A percentile compares a stretch with the other conserved stretches of the same genome.
Conservation (phyloP, 179 eudicot genomes). For the Silene vulgaris region DNA sequence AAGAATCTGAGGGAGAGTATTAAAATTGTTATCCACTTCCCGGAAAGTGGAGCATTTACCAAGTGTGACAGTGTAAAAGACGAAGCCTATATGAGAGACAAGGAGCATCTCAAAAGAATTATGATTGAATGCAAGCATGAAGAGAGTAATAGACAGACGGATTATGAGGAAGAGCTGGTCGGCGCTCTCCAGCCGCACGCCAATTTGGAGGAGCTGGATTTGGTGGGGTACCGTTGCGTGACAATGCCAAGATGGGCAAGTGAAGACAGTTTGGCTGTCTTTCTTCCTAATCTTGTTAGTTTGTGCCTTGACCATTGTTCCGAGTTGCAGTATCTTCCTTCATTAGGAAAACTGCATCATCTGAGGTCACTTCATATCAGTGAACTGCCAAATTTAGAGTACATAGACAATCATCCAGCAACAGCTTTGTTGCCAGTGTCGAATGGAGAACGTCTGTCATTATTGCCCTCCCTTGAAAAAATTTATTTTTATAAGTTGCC, state of each 20-base stretch:
- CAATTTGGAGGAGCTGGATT: neutral
- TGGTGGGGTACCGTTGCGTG: neutral
- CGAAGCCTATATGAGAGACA: neutral
- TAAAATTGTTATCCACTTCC: neutral
- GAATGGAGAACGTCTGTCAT: neutral
- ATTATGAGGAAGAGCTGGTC: neutral
- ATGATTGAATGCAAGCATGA: neutral
- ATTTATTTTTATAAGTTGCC: neutral
- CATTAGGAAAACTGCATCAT: neutral
- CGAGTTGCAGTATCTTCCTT: neutral
- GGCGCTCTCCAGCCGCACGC: constrained; percentile 5
- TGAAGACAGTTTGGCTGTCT: neutral
- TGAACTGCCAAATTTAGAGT: neutral
- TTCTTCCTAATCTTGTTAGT: constrained; percentile 10
- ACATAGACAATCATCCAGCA: neutral
- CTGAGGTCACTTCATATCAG: neutral
- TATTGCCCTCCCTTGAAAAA: constrained; percentile 7
- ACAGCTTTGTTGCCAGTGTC: neutral
- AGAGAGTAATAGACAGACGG: neutral
- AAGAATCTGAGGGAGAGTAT: neutral
- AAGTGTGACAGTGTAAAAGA: neutral
- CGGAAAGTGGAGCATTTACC: neutral
- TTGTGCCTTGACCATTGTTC: neutral
- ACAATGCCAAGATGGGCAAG: constrained; percentile 16
- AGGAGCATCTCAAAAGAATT: neutral